Evolutionary conservation across 1,139 yeast genomes (phyloP), one percentile per base, ranked within the genome.

Genomic region (Meyerozyma sp.): DNA sequence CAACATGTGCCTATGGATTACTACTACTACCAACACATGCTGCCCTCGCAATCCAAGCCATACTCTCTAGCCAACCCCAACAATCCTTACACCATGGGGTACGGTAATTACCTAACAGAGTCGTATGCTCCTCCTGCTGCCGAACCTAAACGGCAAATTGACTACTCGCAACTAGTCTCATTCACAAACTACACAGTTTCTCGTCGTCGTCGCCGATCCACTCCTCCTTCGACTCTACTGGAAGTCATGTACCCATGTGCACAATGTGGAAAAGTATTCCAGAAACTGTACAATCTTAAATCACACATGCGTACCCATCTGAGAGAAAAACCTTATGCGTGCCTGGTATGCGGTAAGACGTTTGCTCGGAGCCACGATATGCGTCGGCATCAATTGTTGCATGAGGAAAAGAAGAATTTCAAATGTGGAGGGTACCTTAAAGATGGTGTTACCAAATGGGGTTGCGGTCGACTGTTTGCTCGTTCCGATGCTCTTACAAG

Each of bases 301-400:
- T 71, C 77, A 16, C 84, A 79, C 55, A 68, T 73, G 72, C 75
- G 72, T 49, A 73, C 82, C 1, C 84, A 79, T 56, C 75, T 80
- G 5, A 62, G 66, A n/a, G 82, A 75, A 26, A 75, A 74, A 47
- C 84, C 84, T 1, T 78, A 60, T 57, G 65, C 68, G 43, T 79
- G 84, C 53, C 57, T 67, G 23, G 59, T 62, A 45, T 79, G 84
- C 53, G 58, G 66, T 11, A 74, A 77, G 53, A 62, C 71, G 13
- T 79, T 79, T 63, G 82, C 83, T 13, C 61, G 84, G 36, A 68
- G 75, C 36, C 84, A 79, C 53, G 84, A 79, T 55, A 67, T 75
- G 48, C 76, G 75, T 51, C 65, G 84, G 46, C 84, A 79, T 56
- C 83, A 79, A 50, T 59, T 68, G 34, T 57, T 79, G 7, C 84